Evolutionary conservation across 2,329 filamentous ascomycete genomes (phyloP).

Genomic region (Graphilbum sp.): DNA sequence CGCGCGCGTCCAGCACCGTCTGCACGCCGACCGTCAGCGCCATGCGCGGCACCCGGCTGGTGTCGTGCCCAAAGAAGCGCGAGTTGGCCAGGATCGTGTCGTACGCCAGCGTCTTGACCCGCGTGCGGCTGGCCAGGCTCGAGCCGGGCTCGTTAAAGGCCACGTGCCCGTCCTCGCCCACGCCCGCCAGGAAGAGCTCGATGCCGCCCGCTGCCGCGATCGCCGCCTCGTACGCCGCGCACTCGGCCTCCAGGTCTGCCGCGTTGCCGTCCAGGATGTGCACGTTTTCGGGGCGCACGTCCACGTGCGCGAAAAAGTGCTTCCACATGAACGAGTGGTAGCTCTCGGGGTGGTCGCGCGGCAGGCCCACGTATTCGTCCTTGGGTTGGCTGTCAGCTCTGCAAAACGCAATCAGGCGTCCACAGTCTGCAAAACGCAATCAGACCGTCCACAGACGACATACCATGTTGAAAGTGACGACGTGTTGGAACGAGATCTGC

Average conservation of each 20-base stretch:
- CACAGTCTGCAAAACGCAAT: too few relatives aligned
- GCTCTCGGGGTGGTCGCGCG: conserved; percentile 55
- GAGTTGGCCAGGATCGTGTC: conserved; percentile 63
- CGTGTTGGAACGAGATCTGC: conserved; percentile 37
- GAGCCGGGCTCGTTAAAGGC: conserved; percentile 70
- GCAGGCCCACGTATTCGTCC: conserved; percentile 62
- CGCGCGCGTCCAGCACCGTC: conserved; percentile 46
- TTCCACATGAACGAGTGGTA: conserved; percentile 74
- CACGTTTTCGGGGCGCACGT: conserved; percentile 50
- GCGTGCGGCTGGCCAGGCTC: conserved; percentile 49
- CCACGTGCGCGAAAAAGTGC: conserved; percentile 59
- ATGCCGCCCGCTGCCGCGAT: conserved; percentile 54
- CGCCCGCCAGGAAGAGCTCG: conserved; percentile 59
- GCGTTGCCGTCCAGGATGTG: conserved; percentile 64
- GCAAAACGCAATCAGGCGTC: too few relatives aligned
- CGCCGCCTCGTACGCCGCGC: conserved; percentile 51
- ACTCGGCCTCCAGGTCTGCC: conserved; percentile 49
- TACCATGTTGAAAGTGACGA: conserved; percentile 57
- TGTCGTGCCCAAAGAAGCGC: conserved; percentile 51
- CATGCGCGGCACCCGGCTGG: conserved; percentile 49
- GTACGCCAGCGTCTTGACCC: conserved; percentile 61
- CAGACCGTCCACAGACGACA: too few relatives aligned
- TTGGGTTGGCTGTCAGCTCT: too few relatives aligned
- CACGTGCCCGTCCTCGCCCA: conserved; percentile 62
- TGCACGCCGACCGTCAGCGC: conserved; percentile 44